Percentiles rank a stretch among this genome's conserved stretches.
Evolutionary conservation across 192 early-diverging fungal species (phyloP).

Genomic region (Chytriomyces hyalinus): DNA sequence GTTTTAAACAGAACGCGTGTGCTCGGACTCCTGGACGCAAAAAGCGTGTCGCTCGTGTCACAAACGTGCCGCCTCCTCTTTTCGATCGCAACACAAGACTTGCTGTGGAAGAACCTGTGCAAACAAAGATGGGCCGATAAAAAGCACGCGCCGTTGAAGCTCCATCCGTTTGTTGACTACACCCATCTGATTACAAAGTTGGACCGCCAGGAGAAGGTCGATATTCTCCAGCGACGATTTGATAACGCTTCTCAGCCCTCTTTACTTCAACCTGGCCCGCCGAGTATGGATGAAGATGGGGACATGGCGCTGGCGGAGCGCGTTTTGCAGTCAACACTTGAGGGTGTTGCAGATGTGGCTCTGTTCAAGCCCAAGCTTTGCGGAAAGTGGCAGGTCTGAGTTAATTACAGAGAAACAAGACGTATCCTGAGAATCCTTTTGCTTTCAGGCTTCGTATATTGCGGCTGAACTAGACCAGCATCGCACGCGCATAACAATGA

Average conservation of each 20-base stretch:
- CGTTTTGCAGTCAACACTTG: neutral
- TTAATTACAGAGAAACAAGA: neutral
- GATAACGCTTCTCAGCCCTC: neutral
- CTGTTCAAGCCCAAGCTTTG: neutral
- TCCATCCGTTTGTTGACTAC: conserved; percentile 30
- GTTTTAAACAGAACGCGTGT: neutral
- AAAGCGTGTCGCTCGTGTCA: neutral
- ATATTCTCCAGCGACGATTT: conserved; percentile 1
- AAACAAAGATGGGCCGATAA: conserved; percentile 29
- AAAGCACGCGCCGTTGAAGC: conserved; percentile 14
- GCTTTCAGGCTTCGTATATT: conserved; percentile 30
- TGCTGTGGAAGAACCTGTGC: conserved; percentile 1
- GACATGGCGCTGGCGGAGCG: neutral
- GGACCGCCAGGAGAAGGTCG: neutral
- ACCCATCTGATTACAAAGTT: neutral
- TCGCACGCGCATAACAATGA: conserved; percentile 2
- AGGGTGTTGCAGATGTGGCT: neutral
- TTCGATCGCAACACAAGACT: neutral
- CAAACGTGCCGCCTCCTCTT: neutral
- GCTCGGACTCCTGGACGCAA: neutral
- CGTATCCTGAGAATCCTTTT: neutral
- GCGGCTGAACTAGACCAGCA: conserved; percentile 22
- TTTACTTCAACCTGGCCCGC: neutral
- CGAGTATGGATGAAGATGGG: neutral
- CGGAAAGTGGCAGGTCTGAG: conserved; percentile 1